phyloP scores from a whole-genome alignment of 768 basidiomycete genomes.

The Mycena metata region DNA sequence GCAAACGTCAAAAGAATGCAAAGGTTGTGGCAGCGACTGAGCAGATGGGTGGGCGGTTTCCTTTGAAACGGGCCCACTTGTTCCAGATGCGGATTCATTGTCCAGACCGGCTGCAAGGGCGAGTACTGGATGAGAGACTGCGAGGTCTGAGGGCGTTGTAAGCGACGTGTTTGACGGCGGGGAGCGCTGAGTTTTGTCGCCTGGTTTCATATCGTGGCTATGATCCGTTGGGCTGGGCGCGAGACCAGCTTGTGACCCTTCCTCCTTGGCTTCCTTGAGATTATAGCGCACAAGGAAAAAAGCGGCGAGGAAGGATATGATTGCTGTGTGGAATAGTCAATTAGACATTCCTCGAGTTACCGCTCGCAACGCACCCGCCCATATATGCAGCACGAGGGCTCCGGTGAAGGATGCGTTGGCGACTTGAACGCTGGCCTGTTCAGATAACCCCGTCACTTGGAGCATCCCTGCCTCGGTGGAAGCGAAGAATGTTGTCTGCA shows the following conservation, averaged over 20 bases:
- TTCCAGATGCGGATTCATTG: conserved; percentile 64
- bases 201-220: background rate
- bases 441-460: conserved; percentile 54
- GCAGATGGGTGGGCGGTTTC: conserved; percentile 58
- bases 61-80: conserved; percentile 62
- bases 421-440: conserved; percentile 45
- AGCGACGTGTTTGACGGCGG: conserved; percentile 1
- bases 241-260: conserved; percentile 56
- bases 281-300: conserved; percentile 71
- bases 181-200: too few relatives aligned
- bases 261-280: conserved; percentile 64
- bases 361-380: conserved; percentile 55
- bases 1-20: conserved; percentile 60
- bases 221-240: conserved; percentile 23
- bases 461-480: conserved; percentile 69
- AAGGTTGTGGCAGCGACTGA: conserved; percentile 63
- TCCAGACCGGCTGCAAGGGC: conserved; percentile 48
- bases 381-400: conserved; percentile 67
- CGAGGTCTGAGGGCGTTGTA: conserved; percentile 33
- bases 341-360: background rate
- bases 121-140: conserved; percentile 1
- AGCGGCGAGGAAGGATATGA: conserved; percentile 64
- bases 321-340: conserved; percentile 40
- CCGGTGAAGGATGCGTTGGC: conserved; percentile 64
- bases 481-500: conserved; percentile 75